Percentiles rank a stretch among this genome's conserved stretches.
Evolutionary conservation across 768 basidiomycete species (phyloP).

Genomic region (Cytidiella melzeri): DNA sequence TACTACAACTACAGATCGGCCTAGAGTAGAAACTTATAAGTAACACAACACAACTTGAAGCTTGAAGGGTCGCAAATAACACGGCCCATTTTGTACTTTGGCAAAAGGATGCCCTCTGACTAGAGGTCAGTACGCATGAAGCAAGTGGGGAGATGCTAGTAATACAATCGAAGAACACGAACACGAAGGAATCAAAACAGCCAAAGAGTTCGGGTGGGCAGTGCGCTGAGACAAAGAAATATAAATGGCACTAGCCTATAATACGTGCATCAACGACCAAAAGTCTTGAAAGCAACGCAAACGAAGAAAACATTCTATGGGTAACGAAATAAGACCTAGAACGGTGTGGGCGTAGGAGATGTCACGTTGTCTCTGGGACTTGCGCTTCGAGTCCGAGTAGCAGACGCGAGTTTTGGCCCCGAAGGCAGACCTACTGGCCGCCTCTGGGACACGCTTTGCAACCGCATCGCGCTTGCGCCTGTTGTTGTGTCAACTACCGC

Average conservation of each 20-base stretch:
- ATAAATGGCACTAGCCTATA: neutral
- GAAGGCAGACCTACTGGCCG: slow-evolving; percentile 22
- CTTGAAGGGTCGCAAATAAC: too few species aligned
- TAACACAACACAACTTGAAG: neutral
- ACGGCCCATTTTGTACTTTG: too few species aligned
- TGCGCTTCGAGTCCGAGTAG: neutral
- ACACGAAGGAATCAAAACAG: neutral
- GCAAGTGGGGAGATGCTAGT: neutral
- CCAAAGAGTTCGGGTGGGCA: neutral
- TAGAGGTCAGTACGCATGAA: too few species aligned
- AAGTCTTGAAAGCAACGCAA: neutral
- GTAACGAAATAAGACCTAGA: neutral
- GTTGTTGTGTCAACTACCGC: too few species aligned
- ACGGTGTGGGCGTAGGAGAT: slow-evolving; percentile 1
- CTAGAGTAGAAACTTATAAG: neutral
- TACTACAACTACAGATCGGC: neutral
- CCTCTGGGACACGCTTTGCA: neutral
- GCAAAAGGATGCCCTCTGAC: too few species aligned
- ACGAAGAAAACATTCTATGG: neutral
- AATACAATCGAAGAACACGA: neutral
- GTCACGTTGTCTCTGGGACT: neutral
- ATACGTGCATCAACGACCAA: neutral
- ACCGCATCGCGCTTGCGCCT: neutral
- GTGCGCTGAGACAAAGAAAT: neutral
- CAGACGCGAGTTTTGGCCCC: slow-evolving; percentile 17